Conservation (phyloP, 163 green algal genomes). For the Scenedesmus sp. region DNA sequence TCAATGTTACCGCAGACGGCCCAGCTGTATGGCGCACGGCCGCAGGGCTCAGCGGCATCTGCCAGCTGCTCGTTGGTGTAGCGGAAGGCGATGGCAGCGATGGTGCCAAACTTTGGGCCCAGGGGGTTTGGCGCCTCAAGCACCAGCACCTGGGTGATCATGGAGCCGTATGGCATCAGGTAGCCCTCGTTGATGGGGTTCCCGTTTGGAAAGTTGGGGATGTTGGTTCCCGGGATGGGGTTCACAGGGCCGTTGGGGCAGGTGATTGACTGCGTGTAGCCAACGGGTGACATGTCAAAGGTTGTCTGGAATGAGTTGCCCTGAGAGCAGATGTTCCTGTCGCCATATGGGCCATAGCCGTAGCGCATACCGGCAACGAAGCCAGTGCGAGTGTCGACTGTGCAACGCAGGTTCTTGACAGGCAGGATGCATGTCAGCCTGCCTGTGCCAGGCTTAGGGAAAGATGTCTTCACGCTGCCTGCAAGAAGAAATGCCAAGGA, state of each 20-base stretch:
- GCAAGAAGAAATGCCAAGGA: neutral
- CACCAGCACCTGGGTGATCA: conserved; percentile 33
- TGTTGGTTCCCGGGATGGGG: neutral
- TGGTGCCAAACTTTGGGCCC: neutral
- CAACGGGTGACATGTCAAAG: conserved; percentile 13
- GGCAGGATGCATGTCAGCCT: conserved; percentile 48
- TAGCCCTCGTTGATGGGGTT: conserved; percentile 2
- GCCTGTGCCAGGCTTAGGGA: conserved; percentile 36
- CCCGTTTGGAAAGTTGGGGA: neutral
- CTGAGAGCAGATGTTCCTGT: conserved; percentile 13
- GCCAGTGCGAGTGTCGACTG: conserved; percentile 19
- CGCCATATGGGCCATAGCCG: conserved; percentile 6
- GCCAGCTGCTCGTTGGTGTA: conserved; percentile 17
- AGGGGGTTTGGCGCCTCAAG: conserved; percentile 22
- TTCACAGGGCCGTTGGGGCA: neutral
- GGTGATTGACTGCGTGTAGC: conserved; percentile 4
- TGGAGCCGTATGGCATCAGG: neutral
- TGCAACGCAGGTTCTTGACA: conserved; percentile 35
- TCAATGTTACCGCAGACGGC: conserved; percentile 36
- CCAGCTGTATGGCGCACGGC: neutral
- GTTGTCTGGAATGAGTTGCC: conserved; percentile 26
- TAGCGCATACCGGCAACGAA: conserved; percentile 43
- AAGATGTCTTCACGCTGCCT: neutral
- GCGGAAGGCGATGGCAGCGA: conserved; percentile 36
- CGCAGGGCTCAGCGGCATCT: neutral